phyloP scores from a whole-genome alignment of 306 rosid species.

The Leucaena leucocephala region DNA sequence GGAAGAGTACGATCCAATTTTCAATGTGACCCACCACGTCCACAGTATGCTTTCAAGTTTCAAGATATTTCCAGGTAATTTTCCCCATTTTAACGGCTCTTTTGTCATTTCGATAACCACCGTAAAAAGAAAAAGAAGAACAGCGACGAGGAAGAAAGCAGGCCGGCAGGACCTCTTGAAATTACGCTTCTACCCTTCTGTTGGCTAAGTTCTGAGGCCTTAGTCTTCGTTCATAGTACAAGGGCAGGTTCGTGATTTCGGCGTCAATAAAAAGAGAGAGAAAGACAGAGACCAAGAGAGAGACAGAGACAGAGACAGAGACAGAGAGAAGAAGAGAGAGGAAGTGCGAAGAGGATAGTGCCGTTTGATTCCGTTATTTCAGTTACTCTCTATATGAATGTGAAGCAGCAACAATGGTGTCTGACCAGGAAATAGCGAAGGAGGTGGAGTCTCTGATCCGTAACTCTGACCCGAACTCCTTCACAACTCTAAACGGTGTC shows the following conservation, averaged over 20 bases:
- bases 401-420: conserved; percentile 57
- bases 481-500: conserved; percentile 60
- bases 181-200: conserved; percentile 25
- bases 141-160: neutral
- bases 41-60: neutral
- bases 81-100: neutral
- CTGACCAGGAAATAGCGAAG: conserved; percentile 76
- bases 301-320: conserved; percentile 37
- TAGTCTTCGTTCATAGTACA: neutral
- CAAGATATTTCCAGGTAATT: neutral
- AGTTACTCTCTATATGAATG: conserved; percentile 53
- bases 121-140: neutral
- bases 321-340: conserved; percentile 30
- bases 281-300: conserved; percentile 21
- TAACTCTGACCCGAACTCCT: conserved; percentile 60
- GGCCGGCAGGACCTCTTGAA: neutral
- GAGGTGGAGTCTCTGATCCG: conserved; percentile 71
- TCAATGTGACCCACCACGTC: neutral
- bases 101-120: neutral
- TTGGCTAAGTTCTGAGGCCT: neutral
- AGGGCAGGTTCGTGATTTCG: conserved; percentile 51
- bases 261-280: conserved; percentile 42
- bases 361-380: conserved; percentile 56
- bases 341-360: conserved; percentile 34
- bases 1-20: neutral